Evolutionary conservation across 805 yeast species (phyloP), one percentile per base, ranked within the genome.

Genomic region (Candida peoriensis): DNA sequence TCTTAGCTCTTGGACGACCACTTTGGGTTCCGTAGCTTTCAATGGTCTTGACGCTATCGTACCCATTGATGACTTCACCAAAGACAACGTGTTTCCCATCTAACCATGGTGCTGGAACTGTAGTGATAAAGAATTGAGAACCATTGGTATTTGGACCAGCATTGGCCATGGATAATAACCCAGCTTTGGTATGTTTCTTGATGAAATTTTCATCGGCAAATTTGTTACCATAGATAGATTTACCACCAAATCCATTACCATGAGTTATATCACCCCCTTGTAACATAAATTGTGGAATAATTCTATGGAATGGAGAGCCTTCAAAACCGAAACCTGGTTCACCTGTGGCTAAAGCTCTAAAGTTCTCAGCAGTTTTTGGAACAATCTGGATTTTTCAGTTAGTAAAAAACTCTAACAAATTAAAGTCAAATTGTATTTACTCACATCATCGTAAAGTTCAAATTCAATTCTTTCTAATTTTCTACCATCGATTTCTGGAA

Each of bases 111-210:
- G 81, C 71, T 48, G 81, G 72, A 36, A 84, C 89, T 39, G 96
- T 87, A 63, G 96, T 87, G 70, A 87, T 82, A 76, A 90, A 89
- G 69, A 89, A 89, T 70, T 89, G 97, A 37, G 96, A 88, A 39
- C 97, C 97, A 70, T 90, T 90, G 70, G 97, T 86, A 80, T 87
- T 85, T 65, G 95, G 95, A 53, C 97, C 97, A 46, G 97, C 94
- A 63, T 90, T 90, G 63, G 97, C 97, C 97, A 90, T 90, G 44
- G 96, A 85, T 60, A 86, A 64, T 66, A 82, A 68, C 75, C 88
- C 74, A 72, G 94, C 78, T 64, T 78, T 71, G 69, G 70, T 68
- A 78, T 90, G 97, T 58, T 64, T 79, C 68, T 70, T 68, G 58
- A 55, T 46, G 58, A 83, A 83, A 75, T 81, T 82, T 62, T 83